These are phyloP conservation scores for Magnolia officinalis DNA, from an alignment of 164 flowering plant species.

Conservation along the genomic window DNA sequence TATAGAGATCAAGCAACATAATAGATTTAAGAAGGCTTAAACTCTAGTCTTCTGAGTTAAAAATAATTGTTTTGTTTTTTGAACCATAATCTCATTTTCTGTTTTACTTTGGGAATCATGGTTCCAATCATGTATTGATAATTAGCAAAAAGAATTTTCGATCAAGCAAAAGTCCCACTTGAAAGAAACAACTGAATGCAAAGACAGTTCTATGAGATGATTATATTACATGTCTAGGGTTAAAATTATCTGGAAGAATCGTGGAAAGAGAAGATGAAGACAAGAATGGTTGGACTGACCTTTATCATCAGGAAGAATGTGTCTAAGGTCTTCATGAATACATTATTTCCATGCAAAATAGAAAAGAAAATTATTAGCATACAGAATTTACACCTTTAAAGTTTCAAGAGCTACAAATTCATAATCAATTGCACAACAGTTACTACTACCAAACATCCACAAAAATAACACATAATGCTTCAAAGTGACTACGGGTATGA, in stretches of 20 bases:
- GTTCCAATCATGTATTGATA: no score
- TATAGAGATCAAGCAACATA: no score
- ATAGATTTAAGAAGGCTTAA: no score
- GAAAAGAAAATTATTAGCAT: not conserved
- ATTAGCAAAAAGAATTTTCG: no score
- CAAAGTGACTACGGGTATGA: not conserved
- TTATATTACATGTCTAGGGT: not conserved
- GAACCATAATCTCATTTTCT: no score
- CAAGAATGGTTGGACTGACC: constrained; percentile 14
- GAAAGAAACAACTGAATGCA: not conserved
- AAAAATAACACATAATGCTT: not conserved
- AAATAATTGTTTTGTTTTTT: no score
- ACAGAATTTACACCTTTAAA: not conserved
- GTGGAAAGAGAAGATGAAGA: not conserved
- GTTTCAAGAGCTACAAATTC: not conserved
- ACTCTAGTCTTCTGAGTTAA: no score
- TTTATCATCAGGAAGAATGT: constrained; percentile 10
- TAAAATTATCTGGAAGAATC: not conserved
- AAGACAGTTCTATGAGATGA: not conserved
- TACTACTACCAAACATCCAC: not conserved
- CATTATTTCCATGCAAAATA: constrained; percentile 10
- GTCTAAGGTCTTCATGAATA: constrained; percentile 12
- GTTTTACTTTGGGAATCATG: no score
- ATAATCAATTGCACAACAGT: not conserved
- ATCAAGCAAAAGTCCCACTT: not conserved